Conservation (phyloP, 73 alveolate species). For the Urostyla sp. region DNA sequence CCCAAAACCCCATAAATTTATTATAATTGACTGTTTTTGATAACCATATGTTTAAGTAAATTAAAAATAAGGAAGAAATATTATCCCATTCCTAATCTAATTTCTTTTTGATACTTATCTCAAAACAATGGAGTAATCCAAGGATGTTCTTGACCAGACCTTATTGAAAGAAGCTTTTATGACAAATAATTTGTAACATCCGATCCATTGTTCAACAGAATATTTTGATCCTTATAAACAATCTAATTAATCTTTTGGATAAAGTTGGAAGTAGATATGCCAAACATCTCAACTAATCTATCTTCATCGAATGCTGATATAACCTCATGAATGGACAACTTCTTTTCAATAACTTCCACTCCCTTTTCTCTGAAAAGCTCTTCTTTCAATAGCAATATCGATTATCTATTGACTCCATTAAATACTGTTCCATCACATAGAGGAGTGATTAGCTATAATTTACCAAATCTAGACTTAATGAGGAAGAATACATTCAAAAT, state of each 20-base stretch:
- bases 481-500: conserved; percentile 72
- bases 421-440: conserved; percentile 81
- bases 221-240: conserved; percentile 8
- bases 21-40: conserved; percentile 5
- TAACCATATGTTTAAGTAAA: not conserved
- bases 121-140: conserved; percentile 26
- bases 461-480: conserved; percentile 70
- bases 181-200: not conserved
- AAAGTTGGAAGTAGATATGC: conserved; percentile 56
- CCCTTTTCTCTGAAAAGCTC: conserved; percentile 55
- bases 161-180: not conserved
- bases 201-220: not conserved
- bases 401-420: conserved; percentile 81
- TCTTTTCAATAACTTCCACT: conserved; percentile 76
- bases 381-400: conserved; percentile 28
- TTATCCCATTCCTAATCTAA: not conserved
- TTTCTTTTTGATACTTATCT: not conserved
- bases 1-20: too few species aligned
- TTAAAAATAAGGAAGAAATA: not conserved
- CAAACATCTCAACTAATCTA: conserved; percentile 67
- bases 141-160: conserved; percentile 18
- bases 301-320: conserved; percentile 69
- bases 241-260: conserved; percentile 19
- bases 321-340: conserved; percentile 72
- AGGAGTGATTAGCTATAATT: conserved; percentile 78